Evolutionary conservation across 257 asterid species (phyloP).

Genomic region (Scutellaria galericulata): DNA sequence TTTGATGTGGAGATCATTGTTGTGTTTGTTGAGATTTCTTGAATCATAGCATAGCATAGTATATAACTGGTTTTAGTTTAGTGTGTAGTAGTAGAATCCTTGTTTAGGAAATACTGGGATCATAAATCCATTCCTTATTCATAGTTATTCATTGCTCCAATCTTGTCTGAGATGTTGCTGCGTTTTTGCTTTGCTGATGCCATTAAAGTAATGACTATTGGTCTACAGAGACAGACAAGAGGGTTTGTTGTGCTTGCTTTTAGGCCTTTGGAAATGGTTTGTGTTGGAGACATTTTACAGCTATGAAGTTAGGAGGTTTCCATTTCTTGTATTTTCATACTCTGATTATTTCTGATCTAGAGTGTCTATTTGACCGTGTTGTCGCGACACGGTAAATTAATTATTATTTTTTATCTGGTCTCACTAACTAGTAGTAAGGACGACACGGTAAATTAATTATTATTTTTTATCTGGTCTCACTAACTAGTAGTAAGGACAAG

Average conservation of each 20-base stretch:
- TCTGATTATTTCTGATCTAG: background rate
- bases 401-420: too few relatives aligned
- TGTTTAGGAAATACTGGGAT: background rate
- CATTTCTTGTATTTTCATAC: background rate
- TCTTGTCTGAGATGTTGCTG: background rate
- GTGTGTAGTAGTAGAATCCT: background rate
- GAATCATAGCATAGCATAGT: background rate
- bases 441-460: too few relatives aligned
- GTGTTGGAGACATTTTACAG: background rate
- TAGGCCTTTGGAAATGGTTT: background rate
- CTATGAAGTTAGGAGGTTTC: background rate
- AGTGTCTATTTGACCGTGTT: background rate
- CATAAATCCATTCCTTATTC: background rate
- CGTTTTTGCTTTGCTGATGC: background rate
- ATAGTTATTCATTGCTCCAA: background rate
- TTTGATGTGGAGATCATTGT: slow-evolving; percentile 11
- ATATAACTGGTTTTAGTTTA: slow-evolving; percentile 13
- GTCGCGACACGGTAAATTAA: too few relatives aligned
- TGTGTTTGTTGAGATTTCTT: slow-evolving; percentile 18
- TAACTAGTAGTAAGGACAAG: too few relatives aligned
- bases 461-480: too few relatives aligned
- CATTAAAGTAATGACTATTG: background rate
- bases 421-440: too few relatives aligned
- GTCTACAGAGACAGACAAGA: background rate
- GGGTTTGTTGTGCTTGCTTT: background rate